Evolutionary conservation across 176 grass and related monocot species (phyloP).

Genomic region (Oryza rufipogon): DNA sequence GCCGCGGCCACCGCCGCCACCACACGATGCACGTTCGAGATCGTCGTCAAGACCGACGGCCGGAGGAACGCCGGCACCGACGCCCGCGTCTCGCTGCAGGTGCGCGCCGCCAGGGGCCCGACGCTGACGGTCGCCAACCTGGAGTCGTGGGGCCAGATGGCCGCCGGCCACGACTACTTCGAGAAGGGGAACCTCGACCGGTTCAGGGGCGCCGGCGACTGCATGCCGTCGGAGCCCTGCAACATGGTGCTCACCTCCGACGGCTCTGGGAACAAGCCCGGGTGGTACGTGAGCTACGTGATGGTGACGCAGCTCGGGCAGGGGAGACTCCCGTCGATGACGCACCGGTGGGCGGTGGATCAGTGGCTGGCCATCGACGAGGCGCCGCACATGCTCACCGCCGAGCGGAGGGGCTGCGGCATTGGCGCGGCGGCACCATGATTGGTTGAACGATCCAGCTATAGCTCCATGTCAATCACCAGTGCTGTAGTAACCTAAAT

Average conservation of each 20-base stretch:
- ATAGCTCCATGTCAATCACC: too few relatives aligned
- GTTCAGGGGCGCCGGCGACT: neutral
- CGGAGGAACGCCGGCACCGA: neutral
- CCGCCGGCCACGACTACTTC: conserved; percentile 12
- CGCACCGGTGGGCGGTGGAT: too few relatives aligned
- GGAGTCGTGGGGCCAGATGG: conserved; percentile 3
- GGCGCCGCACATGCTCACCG: neutral
- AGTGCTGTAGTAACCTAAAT: too few relatives aligned
- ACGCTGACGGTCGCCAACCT: neutral
- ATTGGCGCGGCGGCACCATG: neutral
- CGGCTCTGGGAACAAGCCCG: neutral
- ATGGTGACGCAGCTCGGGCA: neutral
- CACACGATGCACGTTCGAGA: neutral
- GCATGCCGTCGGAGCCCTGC: neutral
- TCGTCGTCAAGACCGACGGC: neutral
- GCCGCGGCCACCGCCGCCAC: neutral
- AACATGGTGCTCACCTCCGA: neutral
- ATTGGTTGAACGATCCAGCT: too few relatives aligned
- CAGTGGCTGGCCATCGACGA: neutral
- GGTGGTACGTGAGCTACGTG: conserved; percentile 10
- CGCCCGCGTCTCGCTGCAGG: neutral
- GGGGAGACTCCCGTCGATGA: neutral
- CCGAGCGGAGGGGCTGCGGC: neutral
- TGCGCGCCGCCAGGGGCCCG: neutral
- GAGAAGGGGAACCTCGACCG: conserved; percentile 11